Evolutionary conservation across 768 basidiomycete genomes (phyloP).

Genomic region (Tremella yokohamensis): DNA sequence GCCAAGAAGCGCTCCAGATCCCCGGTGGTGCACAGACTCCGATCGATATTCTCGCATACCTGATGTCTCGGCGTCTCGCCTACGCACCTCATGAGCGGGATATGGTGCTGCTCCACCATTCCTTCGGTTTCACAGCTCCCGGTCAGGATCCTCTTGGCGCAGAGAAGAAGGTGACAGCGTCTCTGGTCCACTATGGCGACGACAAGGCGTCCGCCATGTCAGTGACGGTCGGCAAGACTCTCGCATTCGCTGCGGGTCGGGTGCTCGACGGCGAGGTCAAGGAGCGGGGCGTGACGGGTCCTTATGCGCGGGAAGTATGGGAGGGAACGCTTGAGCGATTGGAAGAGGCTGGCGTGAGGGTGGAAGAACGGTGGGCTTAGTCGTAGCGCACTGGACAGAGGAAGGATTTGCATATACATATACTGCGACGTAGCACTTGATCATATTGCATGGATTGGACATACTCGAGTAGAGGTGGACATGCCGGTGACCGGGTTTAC

Average conservation of each 20-base stretch:
- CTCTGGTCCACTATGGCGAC: slow-evolving; percentile 64
- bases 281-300: slow-evolving; percentile 65
- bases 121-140: slow-evolving; percentile 54
- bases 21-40: slow-evolving; percentile 9
- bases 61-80: slow-evolving; percentile 67
- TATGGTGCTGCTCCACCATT: slow-evolving; percentile 80
- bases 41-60: slow-evolving; percentile 68
- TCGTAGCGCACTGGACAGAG: too few species aligned
- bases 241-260: slow-evolving; percentile 73
- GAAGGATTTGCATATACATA: too few species aligned
- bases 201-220: slow-evolving; percentile 73
- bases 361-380: slow-evolving; percentile 43
- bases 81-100: slow-evolving; percentile 74
- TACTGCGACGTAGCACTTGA: too few species aligned
- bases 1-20: slow-evolving; percentile 7
- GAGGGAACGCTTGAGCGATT: slow-evolving; percentile 62
- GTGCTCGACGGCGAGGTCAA: slow-evolving; percentile 63
- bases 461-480: too few species aligned
- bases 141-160: not conserved
- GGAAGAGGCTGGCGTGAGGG: slow-evolving; percentile 53
- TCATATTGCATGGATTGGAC: too few species aligned
- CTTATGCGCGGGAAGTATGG: slow-evolving; percentile 63
- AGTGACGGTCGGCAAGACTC: slow-evolving; percentile 80
- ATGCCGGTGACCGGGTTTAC: too few species aligned
- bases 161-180: slow-evolving; percentile 62